Conservation (phyloP, 176 grass and related monocot species). For the Oryza coarctata region DNA sequence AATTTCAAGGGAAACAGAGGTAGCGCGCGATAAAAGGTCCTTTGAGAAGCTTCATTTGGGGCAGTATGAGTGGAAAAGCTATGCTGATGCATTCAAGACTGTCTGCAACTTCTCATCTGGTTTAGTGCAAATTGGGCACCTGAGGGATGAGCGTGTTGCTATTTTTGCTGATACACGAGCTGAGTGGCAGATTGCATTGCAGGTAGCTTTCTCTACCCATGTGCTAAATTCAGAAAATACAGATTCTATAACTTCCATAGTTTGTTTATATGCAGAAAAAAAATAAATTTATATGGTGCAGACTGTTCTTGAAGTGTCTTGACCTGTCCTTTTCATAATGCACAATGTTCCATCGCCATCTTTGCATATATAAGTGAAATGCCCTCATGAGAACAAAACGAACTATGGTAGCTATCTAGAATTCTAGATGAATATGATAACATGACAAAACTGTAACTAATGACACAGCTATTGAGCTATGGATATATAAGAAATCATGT, state of each 20-base stretch:
- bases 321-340: background rate
- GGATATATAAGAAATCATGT: background rate
- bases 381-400: background rate
- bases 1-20: constrained; percentile 57
- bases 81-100: constrained; percentile 67
- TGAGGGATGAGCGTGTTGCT: constrained; percentile 58
- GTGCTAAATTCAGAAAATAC: background rate
- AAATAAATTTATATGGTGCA: background rate
- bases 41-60: constrained; percentile 96
- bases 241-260: background rate
- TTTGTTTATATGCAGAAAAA: background rate
- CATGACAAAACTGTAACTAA: background rate
- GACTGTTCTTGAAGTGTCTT: background rate
- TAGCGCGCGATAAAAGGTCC: constrained; percentile 56
- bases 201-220: constrained; percentile 49
- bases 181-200: constrained; percentile 92
- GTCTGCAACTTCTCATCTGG: constrained; percentile 81
- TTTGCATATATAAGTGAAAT: background rate
- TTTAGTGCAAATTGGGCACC: constrained; percentile 66
- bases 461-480: background rate
- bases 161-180: constrained; percentile 90
- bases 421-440: constrained; percentile 1
- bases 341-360: background rate
- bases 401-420: background rate
- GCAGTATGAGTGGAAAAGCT: constrained; percentile 80